A percentile compares a stretch with the other conserved stretches of the same genome.
phyloP scores from a whole-genome alignment of 2,329 filamentous ascomycete species.

The Lachnellula occidentalis region DNA sequence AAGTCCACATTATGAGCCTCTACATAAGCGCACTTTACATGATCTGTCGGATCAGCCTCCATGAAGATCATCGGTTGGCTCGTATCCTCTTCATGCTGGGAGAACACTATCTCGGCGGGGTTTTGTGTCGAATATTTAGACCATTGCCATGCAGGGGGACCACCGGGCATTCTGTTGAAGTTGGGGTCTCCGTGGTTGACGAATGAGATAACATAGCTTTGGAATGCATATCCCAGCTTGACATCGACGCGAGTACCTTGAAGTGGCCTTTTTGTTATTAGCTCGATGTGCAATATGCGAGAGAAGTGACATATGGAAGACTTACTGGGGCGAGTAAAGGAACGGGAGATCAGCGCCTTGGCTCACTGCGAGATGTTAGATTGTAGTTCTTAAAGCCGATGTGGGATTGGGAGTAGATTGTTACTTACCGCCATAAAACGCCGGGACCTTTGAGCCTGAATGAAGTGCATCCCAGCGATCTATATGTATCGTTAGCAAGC shows the following conservation, averaged over 20 bases:
- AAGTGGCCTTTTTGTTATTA: background rate
- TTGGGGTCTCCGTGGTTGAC: constrained; percentile 10
- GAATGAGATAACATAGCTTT: constrained; percentile 9
- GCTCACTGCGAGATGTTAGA: constrained; percentile 2
- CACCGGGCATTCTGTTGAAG: background rate
- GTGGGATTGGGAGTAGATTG: background rate
- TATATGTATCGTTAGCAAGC: background rate
- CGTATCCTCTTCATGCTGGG: background rate
- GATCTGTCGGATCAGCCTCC: background rate
- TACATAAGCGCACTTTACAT: background rate
- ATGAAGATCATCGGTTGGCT: background rate
- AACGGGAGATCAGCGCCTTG: constrained; percentile 12
- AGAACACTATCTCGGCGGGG: background rate
- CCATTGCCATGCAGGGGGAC: background rate
- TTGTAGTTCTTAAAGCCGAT: background rate
- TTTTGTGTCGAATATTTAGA: no score
- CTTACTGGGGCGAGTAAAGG: constrained; percentile 5
- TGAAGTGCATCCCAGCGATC: constrained; percentile 12
- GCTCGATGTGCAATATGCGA: background rate
- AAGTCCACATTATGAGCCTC: background rate
- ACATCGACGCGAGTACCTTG: background rate
- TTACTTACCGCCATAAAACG: background rate
- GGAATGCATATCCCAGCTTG: background rate
- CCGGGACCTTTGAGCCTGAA: background rate
- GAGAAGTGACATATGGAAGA: background rate